Evolutionary conservation across 2,329 filamentous ascomycete species (phyloP), one percentile per base, ranked within the genome.

Genomic region (Colletotrichum liriopes): DNA sequence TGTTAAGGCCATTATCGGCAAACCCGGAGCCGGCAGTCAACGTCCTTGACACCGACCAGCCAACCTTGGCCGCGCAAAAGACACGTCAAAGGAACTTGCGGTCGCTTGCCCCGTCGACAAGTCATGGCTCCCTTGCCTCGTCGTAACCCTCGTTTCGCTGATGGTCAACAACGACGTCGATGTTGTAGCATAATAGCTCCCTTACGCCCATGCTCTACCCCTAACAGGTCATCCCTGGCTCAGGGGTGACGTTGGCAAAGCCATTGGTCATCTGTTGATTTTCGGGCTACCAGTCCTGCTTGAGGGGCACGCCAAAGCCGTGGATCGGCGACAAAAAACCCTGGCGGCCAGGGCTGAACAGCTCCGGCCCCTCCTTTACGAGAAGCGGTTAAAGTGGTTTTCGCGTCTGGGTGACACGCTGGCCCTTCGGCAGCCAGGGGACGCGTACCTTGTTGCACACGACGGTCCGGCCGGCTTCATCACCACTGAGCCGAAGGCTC

Each of bases 91-190:
- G 26, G 35, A 5, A 39, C n/a, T 18, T 51, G 29, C 32, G 32
- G 43, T 54, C 45, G 23, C 47, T 70, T 39, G 29, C 39, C 20
- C 18, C 35, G 20, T 54, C 43, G 37, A 52, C 23, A 59, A 41
- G 65, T 7, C 65, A 72, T 68, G 69, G 58, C 35, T 72, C 55
- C 65, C 69, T 72, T 68, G 65, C 58, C 29, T 58, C 35, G 37
- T n/a, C 7, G 58, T 2, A 16, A 32, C 52, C 23, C 54, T 43
- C 35, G 20, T 47, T 45, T 20, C 52, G 39, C 39, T 41, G 39
- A 41, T 54, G 54, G 52, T 26, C 70, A 56, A 60, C 51, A 37
- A 29, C 59, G 45, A 68, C 12, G 43, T 68, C 43, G 45, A 68
- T 29, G 41, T 55, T 60, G 45, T 32, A 32, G 4, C 6, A 6